Base-by-base conservation (phyloP, 768 basidiomycete species). In the Lactarius hatsudake region DNA sequence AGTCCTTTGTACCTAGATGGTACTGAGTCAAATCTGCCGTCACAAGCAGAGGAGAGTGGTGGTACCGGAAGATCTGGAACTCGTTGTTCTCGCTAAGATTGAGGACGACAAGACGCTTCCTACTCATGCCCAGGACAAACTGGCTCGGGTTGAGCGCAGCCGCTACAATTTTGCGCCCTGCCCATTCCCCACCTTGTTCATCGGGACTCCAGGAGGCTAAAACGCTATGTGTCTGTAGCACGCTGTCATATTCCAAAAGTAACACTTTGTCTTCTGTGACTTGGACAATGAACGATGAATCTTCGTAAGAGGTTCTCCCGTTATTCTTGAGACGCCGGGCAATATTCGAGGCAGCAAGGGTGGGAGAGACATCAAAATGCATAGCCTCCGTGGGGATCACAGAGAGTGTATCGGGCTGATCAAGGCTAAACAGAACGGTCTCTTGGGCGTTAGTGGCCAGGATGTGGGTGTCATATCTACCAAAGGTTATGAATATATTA, bases 61-160 rank as follows among this genome's bases (percentile, higher is more conserved):
- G 74, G 78, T 69, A 81, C 81, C 72, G 68, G 28, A 75, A 56
- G 42, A 77, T 59, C 40, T 72, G 68, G 40, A 83, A 75, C 20
- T 78, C 74, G 54, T 75, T 76, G 26, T 78, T 76, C 34, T 80
- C 80, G 15, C 78, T 75, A 10, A 89, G 74, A 26, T 77, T 81
- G 56, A 94, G 80, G 12, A 84, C 68, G 1, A 82, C 76, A 15
- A 93, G 68, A 53, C 74, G 78, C 3, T 88, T 86, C 7, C 81
- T 82, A 60, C 75, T 82, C 58, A 89, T 72, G 4, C 84, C 91
- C 38, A 94, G 72, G 5, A 85, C 77, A 45, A 90, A 78, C 75
- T 92, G 90, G 64, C 86, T 87, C 1, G 85, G 76, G 74, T 88
- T 93, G 68, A 90, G 76, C 66, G 83, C 83, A 3, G 91, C 92